phyloP scores from a whole-genome alignment of 225 moss, liverwort and hornwort species.

The Lunularia cruciata region DNA sequence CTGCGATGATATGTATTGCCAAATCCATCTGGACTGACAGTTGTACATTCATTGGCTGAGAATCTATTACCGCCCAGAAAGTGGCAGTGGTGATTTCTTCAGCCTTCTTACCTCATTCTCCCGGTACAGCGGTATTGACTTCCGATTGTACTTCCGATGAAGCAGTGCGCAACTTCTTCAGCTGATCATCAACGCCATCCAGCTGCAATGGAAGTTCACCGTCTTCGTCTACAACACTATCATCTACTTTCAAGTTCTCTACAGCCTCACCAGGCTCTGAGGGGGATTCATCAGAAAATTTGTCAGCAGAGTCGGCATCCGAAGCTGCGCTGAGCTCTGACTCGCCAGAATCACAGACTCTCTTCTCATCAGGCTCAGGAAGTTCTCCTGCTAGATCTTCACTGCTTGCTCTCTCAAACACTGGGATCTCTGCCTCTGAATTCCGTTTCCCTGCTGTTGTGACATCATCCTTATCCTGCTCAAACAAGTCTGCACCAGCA shows the following conservation, averaged over 20 bases:
- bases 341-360: constrained; percentile 37
- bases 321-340: neutral
- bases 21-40: neutral
- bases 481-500: neutral
- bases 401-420: constrained; percentile 38
- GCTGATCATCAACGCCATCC: neutral
- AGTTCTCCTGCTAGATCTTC: constrained; percentile 38
- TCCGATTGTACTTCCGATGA: neutral
- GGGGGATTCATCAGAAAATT: neutral
- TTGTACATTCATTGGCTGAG: neutral
- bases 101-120: constrained; percentile 2
- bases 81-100: neutral
- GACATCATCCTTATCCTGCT: constrained; percentile 1
- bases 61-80: neutral
- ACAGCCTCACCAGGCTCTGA: neutral
- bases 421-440: constrained; percentile 37
- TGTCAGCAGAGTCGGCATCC: neutral
- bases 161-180: neutral
- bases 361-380: constrained; percentile 49
- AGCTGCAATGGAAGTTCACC: neutral
- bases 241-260: constrained; percentile 7
- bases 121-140: neutral
- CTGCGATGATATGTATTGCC: neutral
- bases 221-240: neutral
- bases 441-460: constrained; percentile 12